These are phyloP conservation scores for Geosiphon pyriformis DNA, from an alignment of 192 early-diverging fungal genomes.

Conservation along the genomic window DNA sequence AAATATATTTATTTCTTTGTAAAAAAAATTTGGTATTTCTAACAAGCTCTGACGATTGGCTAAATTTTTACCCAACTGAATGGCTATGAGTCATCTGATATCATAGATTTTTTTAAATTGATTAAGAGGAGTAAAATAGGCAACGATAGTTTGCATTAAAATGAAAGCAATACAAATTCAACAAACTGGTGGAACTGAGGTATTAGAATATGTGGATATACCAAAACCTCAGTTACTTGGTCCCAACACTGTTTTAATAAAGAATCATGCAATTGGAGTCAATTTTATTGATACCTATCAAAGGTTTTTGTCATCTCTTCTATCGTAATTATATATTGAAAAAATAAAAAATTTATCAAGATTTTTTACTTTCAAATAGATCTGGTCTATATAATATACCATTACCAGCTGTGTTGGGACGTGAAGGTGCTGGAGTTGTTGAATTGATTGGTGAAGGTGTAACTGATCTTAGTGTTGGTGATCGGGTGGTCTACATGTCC, in stretches of 20 bases:
- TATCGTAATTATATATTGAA: not conserved
- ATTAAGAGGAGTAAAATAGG: too few relatives aligned
- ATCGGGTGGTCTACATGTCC: constrained; percentile 72
- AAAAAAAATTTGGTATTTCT: too few relatives aligned
- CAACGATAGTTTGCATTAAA: too few relatives aligned
- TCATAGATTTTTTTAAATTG: too few relatives aligned
- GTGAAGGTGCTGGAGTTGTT: constrained; percentile 79
- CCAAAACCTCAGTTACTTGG: constrained; percentile 44
- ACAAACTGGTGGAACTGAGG: constrained; percentile 50
- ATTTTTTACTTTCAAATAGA: constrained; percentile 21
- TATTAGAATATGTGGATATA: constrained; percentile 44
- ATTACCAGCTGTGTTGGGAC: constrained; percentile 65
- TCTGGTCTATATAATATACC: constrained; percentile 65
- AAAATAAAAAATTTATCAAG: not conserved
- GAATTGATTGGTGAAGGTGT: constrained; percentile 67
- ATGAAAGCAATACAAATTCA: constrained; percentile 49
- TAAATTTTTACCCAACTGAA: too few relatives aligned
- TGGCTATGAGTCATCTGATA: too few relatives aligned
- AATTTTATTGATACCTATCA: constrained; percentile 93
- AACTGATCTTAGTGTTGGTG: constrained; percentile 62
- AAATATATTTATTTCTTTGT: too few relatives aligned
- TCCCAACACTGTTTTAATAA: constrained; percentile 60
- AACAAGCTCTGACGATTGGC: too few relatives aligned
- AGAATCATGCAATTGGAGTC: constrained; percentile 71
- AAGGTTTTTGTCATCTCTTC: constrained; percentile 22